Base-by-base conservation (phyloP, 768 basidiomycete genomes). In the Suillus subalutaceus region DNA sequence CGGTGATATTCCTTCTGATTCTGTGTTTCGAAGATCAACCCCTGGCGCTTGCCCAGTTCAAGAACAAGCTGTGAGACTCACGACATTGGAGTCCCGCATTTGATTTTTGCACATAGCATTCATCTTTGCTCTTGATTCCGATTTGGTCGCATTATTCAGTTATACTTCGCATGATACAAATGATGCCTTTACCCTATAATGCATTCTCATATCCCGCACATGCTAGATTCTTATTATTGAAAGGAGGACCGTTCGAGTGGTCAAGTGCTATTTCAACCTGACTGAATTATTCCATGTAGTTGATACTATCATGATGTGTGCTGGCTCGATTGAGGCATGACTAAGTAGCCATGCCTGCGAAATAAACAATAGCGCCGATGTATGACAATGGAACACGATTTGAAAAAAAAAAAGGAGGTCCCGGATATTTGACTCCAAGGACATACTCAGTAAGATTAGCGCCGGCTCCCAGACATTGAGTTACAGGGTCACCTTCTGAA, bases 31-130 rank as follows among this genome's bases (percentile, higher is more conserved):
- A 43, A 77, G 77, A 77, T 63, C 74, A 76, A 70, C 70, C 69
- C 62, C 71, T 79, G 72, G 72, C 73, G 63, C 69, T 69, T 26
- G 76, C 76, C n/a, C 72, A 73, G 38, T 67, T 79, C 53, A 71
- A 68, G 55, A 60, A 20, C 59, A 60, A 43, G 41, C 41, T 60
- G 12, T 41, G 16, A 58, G 72, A 73, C 26, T 35, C 1, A 57
- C 38, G 52, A 40, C 30, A 23, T 66, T 43, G 40, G 10, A 6
- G n/a, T 41, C 48, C 48, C 13, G 4, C 23, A 6, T 59, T 2
- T 26, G 38, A 40, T 15, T 40, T 40, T 26, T 26, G 23, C 38
- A 3, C 38, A 10, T 40, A 16, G 7, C n/a, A 9, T 16, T 40
- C 38, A 5, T 18, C 6, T 32, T 23, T 37, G n/a, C 12, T 32